Evolutionary conservation across 2,329 filamentous ascomycete genomes (phyloP), one percentile per base, ranked within the genome.

Genomic region (Aspergillus japonicus): DNA sequence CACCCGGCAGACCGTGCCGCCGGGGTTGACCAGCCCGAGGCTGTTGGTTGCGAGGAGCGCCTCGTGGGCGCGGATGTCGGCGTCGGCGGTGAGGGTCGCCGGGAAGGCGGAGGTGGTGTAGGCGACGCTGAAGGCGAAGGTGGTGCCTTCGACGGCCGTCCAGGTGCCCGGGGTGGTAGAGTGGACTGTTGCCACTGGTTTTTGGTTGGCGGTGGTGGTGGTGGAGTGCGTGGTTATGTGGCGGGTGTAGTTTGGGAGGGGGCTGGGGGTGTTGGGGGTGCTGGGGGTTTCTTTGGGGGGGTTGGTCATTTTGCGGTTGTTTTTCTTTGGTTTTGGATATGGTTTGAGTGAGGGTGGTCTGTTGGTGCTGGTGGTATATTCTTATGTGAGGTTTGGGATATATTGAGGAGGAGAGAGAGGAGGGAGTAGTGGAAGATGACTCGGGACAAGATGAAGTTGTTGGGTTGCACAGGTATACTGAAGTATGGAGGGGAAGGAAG

Each of bases 61-160:
- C 26, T 76, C 69, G 69, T 85, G 84, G 8, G 75, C 71, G 8
- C 69, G 64, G 16, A 85, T 70, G 67, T 86, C 83, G 56, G 74
- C 66, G 59, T 81, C 76, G 23, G 71, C 63, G 63, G 75, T 73
- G 62, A 85, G 73, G 51, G 80, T 68, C 31, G 80, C 76, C 0
- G 83, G 82, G 55, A 78, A 80, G 50, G 75, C 69, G 50, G 78
- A 75, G 4, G 83, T 81, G 7, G 79, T 78, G 70, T 84, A 85
- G 60, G 75, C 76, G 33, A 84, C 73, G 44, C 72, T 73, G 67
- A 79, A 79, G 26, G 68, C 74, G 69, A 78, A 72, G 4, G 64
- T 63, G 31, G 64, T 63, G 47, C 69, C 65, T 8, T 71, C 68
- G 50, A 68, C 66, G 4, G 66, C 54, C 8, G 60, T 66, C 72